A percentile compares a stretch with the other conserved stretches of the same genome.
phyloP scores from a whole-genome alignment of 495 filamentous ascomycete genomes.

The Aspergillus heteromorphus region DNA sequence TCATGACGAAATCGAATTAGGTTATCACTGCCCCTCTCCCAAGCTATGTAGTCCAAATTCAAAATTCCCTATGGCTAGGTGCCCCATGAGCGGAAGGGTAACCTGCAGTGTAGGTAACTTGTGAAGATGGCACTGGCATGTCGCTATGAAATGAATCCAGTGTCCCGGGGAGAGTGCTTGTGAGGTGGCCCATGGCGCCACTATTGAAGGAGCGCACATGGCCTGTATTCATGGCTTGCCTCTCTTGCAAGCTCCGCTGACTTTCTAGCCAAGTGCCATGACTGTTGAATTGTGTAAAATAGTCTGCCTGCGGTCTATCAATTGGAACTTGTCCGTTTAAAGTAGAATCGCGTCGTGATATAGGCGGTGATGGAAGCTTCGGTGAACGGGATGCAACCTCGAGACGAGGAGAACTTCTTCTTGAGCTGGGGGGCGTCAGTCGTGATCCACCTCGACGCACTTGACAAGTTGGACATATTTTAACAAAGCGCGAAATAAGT shows the following conservation, averaged over 20 bases:
- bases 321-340: slow-evolving; percentile 21
- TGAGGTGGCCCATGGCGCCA: slow-evolving; percentile 19
- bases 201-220: slow-evolving; percentile 23
- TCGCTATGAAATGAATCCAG: slow-evolving; percentile 32
- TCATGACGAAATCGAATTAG: background rate
- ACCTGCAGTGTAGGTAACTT: slow-evolving; percentile 28
- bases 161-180: slow-evolving; percentile 23
- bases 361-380: slow-evolving; percentile 37
- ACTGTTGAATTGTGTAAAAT: slow-evolving; percentile 24
- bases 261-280: slow-evolving; percentile 25
- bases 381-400: slow-evolving; percentile 35
- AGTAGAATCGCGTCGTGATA: slow-evolving; percentile 32
- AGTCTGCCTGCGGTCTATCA: slow-evolving; percentile 31
- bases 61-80: slow-evolving; percentile 27
- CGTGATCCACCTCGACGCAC: slow-evolving; percentile 42
- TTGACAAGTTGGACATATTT: slow-evolving; percentile 50
- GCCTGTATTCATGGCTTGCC: slow-evolving; percentile 15
- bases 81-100: slow-evolving; percentile 29
- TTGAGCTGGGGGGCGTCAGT: slow-evolving; percentile 41
- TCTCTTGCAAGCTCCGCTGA: slow-evolving; percentile 22
- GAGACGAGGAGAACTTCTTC: slow-evolving; percentile 36
- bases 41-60: background rate
- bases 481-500: slow-evolving; percentile 53
- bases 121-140: slow-evolving; percentile 28
- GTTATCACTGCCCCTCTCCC: background rate